A percentile compares a stretch with the other conserved stretches of the same genome.
These are phyloP conservation scores for Rubus idaeus DNA, from an alignment of 306 rosid species.

Conservation along the genomic window DNA sequence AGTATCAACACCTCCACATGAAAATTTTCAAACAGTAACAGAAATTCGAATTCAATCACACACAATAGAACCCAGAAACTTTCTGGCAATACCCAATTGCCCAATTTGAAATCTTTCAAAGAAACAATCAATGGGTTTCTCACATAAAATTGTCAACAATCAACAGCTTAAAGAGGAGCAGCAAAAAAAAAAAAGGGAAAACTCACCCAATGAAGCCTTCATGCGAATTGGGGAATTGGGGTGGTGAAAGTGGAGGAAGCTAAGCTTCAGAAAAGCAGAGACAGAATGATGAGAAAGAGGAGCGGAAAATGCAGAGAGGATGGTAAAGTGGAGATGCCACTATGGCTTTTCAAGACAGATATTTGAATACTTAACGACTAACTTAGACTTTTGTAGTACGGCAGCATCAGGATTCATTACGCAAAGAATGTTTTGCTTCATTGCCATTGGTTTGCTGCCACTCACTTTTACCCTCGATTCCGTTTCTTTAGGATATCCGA, in stretches of 20 bases:
- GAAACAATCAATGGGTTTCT: constrained; percentile 9
- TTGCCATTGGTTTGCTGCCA: not conserved
- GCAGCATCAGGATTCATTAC: not conserved
- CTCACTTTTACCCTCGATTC: not conserved
- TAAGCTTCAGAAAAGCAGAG: not conserved
- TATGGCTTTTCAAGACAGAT: constrained; percentile 25
- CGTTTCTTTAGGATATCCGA: not conserved
- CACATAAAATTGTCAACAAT: not conserved
- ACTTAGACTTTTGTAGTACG: too few relatives aligned
- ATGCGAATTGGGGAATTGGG: constrained; percentile 11
- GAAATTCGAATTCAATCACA: not conserved
- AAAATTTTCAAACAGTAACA: not conserved
- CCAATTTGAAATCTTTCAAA: not conserved
- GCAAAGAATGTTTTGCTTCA: not conserved
- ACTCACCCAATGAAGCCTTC: constrained; percentile 38
- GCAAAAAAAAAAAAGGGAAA: not conserved
- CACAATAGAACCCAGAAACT: constrained; percentile 12
- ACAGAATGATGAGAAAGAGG: not conserved
- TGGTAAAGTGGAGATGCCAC: constrained; percentile 45
- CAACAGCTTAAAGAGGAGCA: not conserved
- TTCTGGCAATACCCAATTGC: constrained; percentile 7
- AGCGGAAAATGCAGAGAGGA: not conserved
- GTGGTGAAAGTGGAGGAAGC: not conserved
- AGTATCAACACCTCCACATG: not conserved
- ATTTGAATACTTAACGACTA: not conserved